Evolutionary conservation across 768 basidiomycete genomes (phyloP), one percentile per base, ranked within the genome.

Genomic region (Kwoniella dejecticola): DNA sequence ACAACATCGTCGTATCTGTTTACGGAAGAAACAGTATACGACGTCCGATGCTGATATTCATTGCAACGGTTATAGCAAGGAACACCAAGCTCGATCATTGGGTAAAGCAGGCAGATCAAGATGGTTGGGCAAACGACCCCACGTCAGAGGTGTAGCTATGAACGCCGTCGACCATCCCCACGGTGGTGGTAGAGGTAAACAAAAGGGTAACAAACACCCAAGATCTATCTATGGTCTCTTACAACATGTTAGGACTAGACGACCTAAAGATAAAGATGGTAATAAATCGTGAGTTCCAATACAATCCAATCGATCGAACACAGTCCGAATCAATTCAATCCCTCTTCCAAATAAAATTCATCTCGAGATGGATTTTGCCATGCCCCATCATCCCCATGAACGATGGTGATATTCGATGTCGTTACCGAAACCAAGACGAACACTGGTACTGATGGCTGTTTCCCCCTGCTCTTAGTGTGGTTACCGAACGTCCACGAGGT

Each of bases 61-160:
- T n/a, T n/a, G n/a, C n/a, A n/a, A n/a, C n/a, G n/a, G n/a, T n/a
- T n/a, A 50, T 54, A 80, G 79, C 76, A 84, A 87, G 38, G 82
- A 94, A 57, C 92, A 91, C 87, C 90, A 91, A 79, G 86, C 88
- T 63, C 82, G 87, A 13, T 86, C 82, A 44, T 80, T 97, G 31
- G 96, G 93, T 13, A 99, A 98, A 79, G 96, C 96, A 6, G 96
- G 96, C 29, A 81, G 95, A 67, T 82, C 83, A 41, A 83, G 94
- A 36, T 94, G 91, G 91, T 80, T 97, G 19, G 94, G 94, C 17
- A 81, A 86, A 74, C 80, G 90, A 67, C 93, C 93, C 0, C 84
- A 84, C 30, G 91, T 95, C 46, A 87, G 93, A 79, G 93, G 93
- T 87, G 87, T 96, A 67, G 93, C 93, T 42, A 95, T 95, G 93